These are phyloP conservation scores for Lipomyces japonicus DNA, from an alignment of 805 yeast species.

Conservation along the genomic window DNA sequence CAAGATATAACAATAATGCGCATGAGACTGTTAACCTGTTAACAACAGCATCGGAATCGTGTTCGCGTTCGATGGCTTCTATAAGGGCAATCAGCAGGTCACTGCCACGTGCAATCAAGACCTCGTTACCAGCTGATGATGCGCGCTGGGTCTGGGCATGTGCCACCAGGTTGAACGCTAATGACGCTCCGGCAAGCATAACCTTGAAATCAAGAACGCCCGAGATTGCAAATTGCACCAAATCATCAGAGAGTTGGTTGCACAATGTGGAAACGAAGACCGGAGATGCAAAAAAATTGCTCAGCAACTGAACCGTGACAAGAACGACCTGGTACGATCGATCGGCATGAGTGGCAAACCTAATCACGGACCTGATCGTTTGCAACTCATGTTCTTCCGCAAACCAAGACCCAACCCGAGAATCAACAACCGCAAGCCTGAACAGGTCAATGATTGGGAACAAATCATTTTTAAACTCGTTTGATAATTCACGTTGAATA, in stretches of 20 bases:
- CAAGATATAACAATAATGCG: slow-evolving; percentile 24
- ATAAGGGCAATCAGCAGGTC: slow-evolving; percentile 28
- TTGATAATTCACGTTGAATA: slow-evolving; percentile 1
- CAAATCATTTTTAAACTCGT: slow-evolving; percentile 4
- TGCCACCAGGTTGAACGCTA: slow-evolving; percentile 27
- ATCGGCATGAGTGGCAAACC: slow-evolving; percentile 7
- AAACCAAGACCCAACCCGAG: slow-evolving; percentile 30
- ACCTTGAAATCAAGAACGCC: slow-evolving; percentile 26
- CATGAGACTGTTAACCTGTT: slow-evolving; percentile 22
- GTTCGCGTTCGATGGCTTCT: slow-evolving; percentile 24
- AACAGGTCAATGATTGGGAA: slow-evolving; percentile 31
- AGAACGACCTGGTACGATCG: slow-evolving; percentile 25
- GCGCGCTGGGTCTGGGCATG: slow-evolving; percentile 16
- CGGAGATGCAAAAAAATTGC: slow-evolving; percentile 24
- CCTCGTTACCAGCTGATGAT: slow-evolving; percentile 8
- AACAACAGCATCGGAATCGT: slow-evolving; percentile 23
- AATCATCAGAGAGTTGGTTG: slow-evolving; percentile 5
- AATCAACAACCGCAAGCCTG: slow-evolving; percentile 30
- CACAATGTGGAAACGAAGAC: slow-evolving; percentile 19
- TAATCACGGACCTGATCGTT: slow-evolving; percentile 15
- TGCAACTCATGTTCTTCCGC: slow-evolving; percentile 25
- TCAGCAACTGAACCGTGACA: slow-evolving; percentile 29
- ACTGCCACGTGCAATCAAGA: slow-evolving; percentile 10
- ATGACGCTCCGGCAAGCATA: slow-evolving; percentile 28
- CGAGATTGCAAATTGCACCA: slow-evolving; percentile 16